Percentiles rank a stretch among this genome's conserved stretches.
phyloP scores from a whole-genome alignment of 2,329 filamentous ascomycete genomes.

The Penicillium corylophilum region DNA sequence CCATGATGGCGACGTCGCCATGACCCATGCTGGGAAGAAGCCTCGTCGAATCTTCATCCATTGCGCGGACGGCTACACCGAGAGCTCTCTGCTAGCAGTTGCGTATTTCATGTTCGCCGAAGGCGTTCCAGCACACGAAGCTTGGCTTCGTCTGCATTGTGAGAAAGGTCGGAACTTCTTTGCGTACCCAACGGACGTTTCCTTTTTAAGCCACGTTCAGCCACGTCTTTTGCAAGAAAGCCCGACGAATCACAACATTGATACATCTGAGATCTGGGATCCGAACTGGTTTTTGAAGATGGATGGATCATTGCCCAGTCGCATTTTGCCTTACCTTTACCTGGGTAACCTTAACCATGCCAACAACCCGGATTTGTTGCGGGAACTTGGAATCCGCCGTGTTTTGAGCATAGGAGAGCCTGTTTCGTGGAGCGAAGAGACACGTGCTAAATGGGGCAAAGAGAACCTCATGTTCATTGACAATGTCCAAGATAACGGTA shows the following conservation, averaged over 20 bases:
- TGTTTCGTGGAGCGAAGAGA: conserved; percentile 73
- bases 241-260: conserved; percentile 28
- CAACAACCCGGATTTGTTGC: conserved; percentile 84
- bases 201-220: conserved; percentile 74
- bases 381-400: conserved; percentile 76
- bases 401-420: conserved; percentile 91
- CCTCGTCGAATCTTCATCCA: conserved; percentile 79
- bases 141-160: conserved; percentile 83
- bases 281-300: conserved; percentile 79
- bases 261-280: conserved; percentile 40
- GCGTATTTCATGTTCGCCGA: conserved; percentile 94
- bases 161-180: conserved; percentile 89
- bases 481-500: conserved; percentile 92
- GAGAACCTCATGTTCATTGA: conserved; percentile 80
- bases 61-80: conserved; percentile 94
- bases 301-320: conserved; percentile 87
- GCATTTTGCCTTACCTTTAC: conserved; percentile 92
- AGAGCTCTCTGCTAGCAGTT: conserved; percentile 82
- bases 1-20: conserved; percentile 58
- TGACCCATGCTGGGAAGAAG: conserved; percentile 43
- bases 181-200: conserved; percentile 87
- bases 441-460: conserved; percentile 68
- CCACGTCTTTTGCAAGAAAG: conserved; percentile 65
- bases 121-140: conserved; percentile 73
- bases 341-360: conserved; percentile 90